Evolutionary conservation across 768 basidiomycete species (phyloP).

Genomic region (Phylloporus arenicola): DNA sequence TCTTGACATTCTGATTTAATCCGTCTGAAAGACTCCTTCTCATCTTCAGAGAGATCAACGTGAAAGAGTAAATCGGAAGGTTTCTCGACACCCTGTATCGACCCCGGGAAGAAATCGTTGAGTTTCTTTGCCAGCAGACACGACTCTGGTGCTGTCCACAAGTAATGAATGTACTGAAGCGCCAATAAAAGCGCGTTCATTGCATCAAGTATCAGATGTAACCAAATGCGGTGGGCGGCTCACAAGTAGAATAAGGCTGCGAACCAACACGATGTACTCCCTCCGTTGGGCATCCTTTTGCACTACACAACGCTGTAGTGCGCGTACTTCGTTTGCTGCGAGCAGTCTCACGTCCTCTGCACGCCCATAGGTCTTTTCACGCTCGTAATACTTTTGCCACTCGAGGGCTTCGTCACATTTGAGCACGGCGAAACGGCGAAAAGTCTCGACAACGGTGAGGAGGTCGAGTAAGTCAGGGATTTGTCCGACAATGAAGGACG

Average conservation of each 20-base stretch:
- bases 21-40: constrained; percentile 14
- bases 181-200: too few relatives aligned
- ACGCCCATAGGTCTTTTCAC: neutral
- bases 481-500: constrained; percentile 27
- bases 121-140: constrained; percentile 17
- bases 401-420: constrained; percentile 18
- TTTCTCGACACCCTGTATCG: constrained; percentile 4
- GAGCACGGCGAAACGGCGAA: constrained; percentile 15
- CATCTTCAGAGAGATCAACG: constrained; percentile 17
- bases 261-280: constrained; percentile 22
- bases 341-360: constrained; percentile 16
- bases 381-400: constrained; percentile 24
- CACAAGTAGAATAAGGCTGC: constrained; percentile 20
- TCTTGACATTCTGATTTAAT: constrained; percentile 13
- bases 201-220: too few relatives aligned
- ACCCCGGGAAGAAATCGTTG: constrained; percentile 28
- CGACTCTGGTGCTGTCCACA: constrained; percentile 26
- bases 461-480: constrained; percentile 27
- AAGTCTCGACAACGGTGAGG: constrained; percentile 19
- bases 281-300: constrained; percentile 13
- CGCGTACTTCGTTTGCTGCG: constrained; percentile 11
- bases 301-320: constrained; percentile 8
- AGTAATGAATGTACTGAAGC: constrained; percentile 24
- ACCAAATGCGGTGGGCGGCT: neutral
- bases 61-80: constrained; percentile 24